Evolutionary conservation across 1,139 yeast genomes (phyloP).

Genomic region (Debaryomycetaceae sp.): DNA sequence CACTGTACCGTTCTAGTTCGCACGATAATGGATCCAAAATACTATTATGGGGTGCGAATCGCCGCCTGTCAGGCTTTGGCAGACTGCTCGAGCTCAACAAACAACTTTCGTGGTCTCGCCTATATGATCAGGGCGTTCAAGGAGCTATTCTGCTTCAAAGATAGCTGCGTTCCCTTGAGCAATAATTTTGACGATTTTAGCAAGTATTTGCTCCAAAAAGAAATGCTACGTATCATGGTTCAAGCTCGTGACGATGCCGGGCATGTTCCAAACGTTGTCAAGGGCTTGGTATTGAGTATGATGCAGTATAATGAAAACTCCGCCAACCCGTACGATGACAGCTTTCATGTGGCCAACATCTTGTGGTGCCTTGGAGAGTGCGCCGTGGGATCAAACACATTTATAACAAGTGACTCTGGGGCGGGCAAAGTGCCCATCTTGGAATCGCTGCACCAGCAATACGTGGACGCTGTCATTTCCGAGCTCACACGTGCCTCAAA

Average conservation of each 20-base stretch:
- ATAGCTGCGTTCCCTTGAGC: conserved; percentile 57
- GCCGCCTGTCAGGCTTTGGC: conserved; percentile 83
- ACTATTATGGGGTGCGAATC: conserved; percentile 79
- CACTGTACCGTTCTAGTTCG: conserved; percentile 74
- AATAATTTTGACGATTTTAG: conserved; percentile 70
- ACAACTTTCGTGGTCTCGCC: conserved; percentile 58
- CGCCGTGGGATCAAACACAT: conserved; percentile 24
- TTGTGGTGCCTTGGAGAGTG: conserved; percentile 43
- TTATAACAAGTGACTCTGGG: conserved; percentile 16
- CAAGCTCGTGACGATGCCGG: conserved; percentile 52
- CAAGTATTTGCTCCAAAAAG: conserved; percentile 56
- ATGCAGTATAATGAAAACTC: conserved; percentile 81
- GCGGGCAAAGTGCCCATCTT: conserved; percentile 2
- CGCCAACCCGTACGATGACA: conserved; percentile 67
- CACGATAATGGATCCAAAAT: conserved; percentile 74
- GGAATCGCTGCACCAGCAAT: conserved; percentile 8
- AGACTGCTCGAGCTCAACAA: conserved; percentile 48
- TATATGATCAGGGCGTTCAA: conserved; percentile 67
- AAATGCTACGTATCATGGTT: conserved; percentile 55
- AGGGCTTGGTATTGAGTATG: conserved; percentile 55
- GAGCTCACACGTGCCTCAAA: conserved; percentile 66
- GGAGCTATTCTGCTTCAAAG: conserved; percentile 60
- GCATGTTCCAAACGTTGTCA: conserved; percentile 54
- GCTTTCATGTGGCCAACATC: conserved; percentile 51
- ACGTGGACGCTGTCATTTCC: conserved; percentile 17